Conservation (phyloP, 306 rosid genomes). For the Cucurbita maxima region DNA sequence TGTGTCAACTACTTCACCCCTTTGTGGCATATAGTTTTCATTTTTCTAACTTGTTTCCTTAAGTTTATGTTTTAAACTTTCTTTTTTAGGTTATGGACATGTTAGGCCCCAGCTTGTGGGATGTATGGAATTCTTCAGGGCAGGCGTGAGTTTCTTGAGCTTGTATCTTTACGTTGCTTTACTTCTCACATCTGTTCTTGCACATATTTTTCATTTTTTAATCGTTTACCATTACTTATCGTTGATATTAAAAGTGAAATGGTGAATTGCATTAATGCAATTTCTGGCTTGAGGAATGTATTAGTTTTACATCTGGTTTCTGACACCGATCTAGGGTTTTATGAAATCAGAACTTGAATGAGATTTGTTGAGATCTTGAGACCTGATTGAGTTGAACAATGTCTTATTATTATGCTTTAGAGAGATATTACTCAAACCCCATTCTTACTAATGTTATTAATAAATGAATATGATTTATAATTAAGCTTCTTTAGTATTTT, state of each 20-base stretch:
- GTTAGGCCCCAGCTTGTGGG: conserved; percentile 98
- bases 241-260: neutral
- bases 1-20: conserved; percentile 18
- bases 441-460: neutral
- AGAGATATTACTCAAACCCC: neutral
- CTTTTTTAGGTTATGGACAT: conserved; percentile 87
- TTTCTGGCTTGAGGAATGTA: neutral
- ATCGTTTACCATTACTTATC: neutral
- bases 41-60: neutral
- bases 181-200: neutral
- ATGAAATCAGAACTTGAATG: neutral
- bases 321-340: neutral
- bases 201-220: neutral
- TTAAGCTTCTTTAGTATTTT: neutral
- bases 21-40: neutral
- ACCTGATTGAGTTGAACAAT: neutral
- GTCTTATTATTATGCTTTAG: neutral
- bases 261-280: neutral
- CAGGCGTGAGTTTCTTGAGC: conserved; percentile 59
- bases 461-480: neutral
- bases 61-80: conserved; percentile 2
- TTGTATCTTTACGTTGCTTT: neutral
- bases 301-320: neutral
- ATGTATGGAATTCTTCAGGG: conserved; percentile 89
- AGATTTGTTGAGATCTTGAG: neutral